Base-by-base conservation (phyloP, 208 protist species). In the Trypanosoma mega region DNA sequence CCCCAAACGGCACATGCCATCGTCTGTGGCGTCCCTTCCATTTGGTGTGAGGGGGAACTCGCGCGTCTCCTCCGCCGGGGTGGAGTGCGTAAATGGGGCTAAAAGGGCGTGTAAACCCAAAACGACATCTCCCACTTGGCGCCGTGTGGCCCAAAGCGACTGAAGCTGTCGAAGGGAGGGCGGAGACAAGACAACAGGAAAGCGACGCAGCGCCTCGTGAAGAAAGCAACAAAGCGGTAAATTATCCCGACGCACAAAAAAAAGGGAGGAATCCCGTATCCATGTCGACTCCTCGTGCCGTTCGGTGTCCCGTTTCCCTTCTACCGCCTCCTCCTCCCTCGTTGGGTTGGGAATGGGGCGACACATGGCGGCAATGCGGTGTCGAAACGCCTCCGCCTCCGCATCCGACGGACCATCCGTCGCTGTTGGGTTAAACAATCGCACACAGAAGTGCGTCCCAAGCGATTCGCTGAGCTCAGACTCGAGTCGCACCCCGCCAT, bases 211-310 rank as follows among this genome's bases (percentile, higher is more conserved):
- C 8, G 75, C 59, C 29, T 90, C 80, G 16, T 71, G 63, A 23
- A 93, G 45, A 49, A 90, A 88, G 47, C 78, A 74, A 53, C 78
- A 85, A 2, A 93, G 44, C 23, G 80, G 75, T 0, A 82, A 48
- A 69, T 93, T 89, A 26, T 71, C 61, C 0, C 75, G 68, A 8
- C 86, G 82, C 33, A 78, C 33, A 51, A 87, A 88, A 49, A 93
- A 90, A 31, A 76, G 76, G 11, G 49, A 41, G 1, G 72, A 50
- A 50, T 80, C 63, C 0, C 69, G 74, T 18, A 66, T 60, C 34
- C 83, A 44, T 1, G 20, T 49, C 12, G 37, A 29, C 49, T 82
- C 52, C 24, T 20, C 39, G n/a, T n/a, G n/a, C 34, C 34, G 34
- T 39, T 39, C 34, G 34, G 34, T n/a, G n/a, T n/a, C n/a, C n/a